phyloP scores from a whole-genome alignment of 495 filamentous ascomycete species.

The Neurospora sp. region DNA sequence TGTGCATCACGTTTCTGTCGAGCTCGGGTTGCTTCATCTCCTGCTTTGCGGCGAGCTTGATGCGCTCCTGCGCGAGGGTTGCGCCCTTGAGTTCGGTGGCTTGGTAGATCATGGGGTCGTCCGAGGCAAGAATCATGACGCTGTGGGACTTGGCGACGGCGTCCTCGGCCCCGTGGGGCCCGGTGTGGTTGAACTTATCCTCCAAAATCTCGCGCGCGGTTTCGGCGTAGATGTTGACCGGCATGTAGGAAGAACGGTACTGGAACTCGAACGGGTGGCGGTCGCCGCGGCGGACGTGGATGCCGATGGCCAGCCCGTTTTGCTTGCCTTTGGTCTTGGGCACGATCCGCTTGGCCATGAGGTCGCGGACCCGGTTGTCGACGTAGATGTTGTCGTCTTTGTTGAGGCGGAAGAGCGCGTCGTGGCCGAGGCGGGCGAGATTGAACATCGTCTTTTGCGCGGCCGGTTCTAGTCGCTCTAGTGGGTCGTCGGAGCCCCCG shows the following conservation, averaged over 20 bases:
- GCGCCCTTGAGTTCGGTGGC: slow-evolving; percentile 42
- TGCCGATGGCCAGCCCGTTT: slow-evolving; percentile 43
- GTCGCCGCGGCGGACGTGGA: slow-evolving; percentile 69
- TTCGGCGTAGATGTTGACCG: slow-evolving; percentile 48
- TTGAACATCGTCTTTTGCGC: slow-evolving; percentile 39
- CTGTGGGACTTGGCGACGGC: slow-evolving; percentile 26
- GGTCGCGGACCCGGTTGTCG: slow-evolving; percentile 34
- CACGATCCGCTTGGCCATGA: slow-evolving; percentile 35
- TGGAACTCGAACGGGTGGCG: slow-evolving; percentile 55
- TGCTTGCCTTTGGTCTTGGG: slow-evolving; percentile 24
- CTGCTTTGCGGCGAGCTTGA: slow-evolving; percentile 52
- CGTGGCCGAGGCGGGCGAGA: slow-evolving; percentile 51
- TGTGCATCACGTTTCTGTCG: slow-evolving; percentile 34
- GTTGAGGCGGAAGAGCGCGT: slow-evolving; percentile 52
- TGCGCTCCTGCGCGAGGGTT: slow-evolving; percentile 51
- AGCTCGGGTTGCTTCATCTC: slow-evolving; percentile 25
- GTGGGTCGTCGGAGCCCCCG: slow-evolving; percentile 34
- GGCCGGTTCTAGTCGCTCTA: slow-evolving; percentile 30
- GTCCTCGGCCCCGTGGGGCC: slow-evolving; percentile 22
- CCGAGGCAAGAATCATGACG: slow-evolving; percentile 52
- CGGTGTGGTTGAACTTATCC: slow-evolving; percentile 23
- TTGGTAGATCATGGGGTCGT: slow-evolving; percentile 59
- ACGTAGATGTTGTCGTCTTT: slow-evolving; percentile 49
- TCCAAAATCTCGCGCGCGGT: slow-evolving; percentile 35
- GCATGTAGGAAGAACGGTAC: slow-evolving; percentile 58